Evolutionary conservation across 192 early-diverging fungal genomes (phyloP).

Genomic region (Umbelopsis vinacea): DNA sequence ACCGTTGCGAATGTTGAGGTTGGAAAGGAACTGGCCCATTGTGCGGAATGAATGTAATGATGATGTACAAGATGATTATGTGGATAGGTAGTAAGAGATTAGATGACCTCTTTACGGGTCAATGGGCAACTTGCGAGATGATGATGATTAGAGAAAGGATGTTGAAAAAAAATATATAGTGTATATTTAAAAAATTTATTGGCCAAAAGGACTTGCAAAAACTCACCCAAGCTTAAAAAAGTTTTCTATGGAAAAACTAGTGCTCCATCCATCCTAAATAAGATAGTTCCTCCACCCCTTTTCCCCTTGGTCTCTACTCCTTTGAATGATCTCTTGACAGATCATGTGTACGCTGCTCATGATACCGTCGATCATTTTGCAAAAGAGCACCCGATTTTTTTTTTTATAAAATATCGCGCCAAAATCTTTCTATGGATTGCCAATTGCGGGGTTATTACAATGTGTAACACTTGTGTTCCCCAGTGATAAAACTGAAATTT

Average conservation of each 20-base stretch:
- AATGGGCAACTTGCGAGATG: constrained; percentile 2
- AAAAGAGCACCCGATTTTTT: neutral
- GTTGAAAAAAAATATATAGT: constrained; percentile 8
- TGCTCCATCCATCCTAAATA: neutral
- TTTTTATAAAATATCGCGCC: neutral
- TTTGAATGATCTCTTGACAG: neutral
- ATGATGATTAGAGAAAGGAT: constrained; percentile 16
- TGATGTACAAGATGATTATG: constrained; percentile 6
- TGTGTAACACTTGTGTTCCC: constrained; percentile 17
- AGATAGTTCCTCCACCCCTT: neutral
- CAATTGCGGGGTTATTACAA: constrained; percentile 14
- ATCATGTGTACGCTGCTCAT: neutral
- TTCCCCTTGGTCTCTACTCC: neutral
- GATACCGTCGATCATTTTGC: neutral
- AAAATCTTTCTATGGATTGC: neutral
- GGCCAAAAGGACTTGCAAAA: constrained; percentile 3
- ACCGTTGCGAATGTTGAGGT: constrained; percentile 50
- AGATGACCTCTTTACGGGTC: constrained; percentile 18
- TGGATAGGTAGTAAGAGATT: neutral
- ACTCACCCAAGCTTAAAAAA: constrained; percentile 16
- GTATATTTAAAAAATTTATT: constrained; percentile 1
- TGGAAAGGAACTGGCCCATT: constrained; percentile 55
- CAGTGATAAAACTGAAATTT: neutral
- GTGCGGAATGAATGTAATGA: neutral
- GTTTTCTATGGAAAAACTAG: constrained; percentile 1